These are phyloP conservation scores for Sonneratia caseolaris DNA, from an alignment of 345 rosid genomes.

Conservation along the genomic window DNA sequence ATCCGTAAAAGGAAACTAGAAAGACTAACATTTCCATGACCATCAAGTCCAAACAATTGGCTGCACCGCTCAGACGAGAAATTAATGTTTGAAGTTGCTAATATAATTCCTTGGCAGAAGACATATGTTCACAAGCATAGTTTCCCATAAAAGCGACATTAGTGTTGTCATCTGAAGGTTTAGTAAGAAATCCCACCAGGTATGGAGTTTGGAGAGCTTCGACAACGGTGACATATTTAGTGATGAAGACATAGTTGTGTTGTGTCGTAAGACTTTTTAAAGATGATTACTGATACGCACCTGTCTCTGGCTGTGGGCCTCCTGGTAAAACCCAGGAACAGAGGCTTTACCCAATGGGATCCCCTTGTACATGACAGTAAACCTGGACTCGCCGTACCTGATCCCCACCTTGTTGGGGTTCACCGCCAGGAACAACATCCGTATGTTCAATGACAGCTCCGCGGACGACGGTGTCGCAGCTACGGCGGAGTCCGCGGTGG, in stretches of 20 bases:
- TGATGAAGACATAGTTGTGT: neutral
- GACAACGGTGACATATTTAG: too few species aligned
- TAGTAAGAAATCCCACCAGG: too few species aligned
- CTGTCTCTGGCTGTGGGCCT: constrained; percentile 63
- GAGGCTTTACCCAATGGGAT: constrained; percentile 83
- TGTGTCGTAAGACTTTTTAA: neutral
- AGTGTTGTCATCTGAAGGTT: neutral
- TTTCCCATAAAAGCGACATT: neutral
- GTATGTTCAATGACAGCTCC: constrained; percentile 66
- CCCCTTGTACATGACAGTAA: constrained; percentile 92
- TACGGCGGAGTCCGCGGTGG: constrained; percentile 23
- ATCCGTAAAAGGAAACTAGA: neutral
- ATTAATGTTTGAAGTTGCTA: neutral
- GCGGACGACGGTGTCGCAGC: constrained; percentile 15
- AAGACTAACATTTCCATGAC: neutral
- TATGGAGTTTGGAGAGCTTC: too few species aligned
- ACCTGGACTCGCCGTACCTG: constrained; percentile 87
- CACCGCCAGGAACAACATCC: constrained; percentile 74
- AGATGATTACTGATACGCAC: constrained; percentile 18
- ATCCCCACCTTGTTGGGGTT: constrained; percentile 97
- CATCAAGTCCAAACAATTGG: neutral
- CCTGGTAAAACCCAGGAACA: constrained; percentile 87
- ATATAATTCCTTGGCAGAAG: neutral
- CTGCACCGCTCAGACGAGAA: too few species aligned
- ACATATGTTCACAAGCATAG: neutral